Percentiles rank a stretch among this genome's conserved stretches.
phyloP scores from a whole-genome alignment of 2,329 filamentous ascomycete species.

The Tolypocladium sp. region DNA sequence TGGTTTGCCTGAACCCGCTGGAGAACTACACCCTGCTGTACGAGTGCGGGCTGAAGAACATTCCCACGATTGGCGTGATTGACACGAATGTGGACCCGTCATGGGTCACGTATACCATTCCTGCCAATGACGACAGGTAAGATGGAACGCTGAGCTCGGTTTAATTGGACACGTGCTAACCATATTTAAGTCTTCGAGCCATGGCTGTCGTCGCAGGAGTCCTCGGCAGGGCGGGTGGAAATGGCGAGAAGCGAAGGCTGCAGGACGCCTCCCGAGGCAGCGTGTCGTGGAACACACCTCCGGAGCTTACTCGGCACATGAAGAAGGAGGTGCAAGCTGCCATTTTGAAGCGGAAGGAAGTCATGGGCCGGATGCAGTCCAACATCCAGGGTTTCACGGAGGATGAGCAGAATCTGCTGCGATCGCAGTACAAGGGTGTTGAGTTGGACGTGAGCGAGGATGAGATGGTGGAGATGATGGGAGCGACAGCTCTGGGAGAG shows the following conservation, averaged over 20 bases:
- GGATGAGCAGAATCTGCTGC: constrained; percentile 25
- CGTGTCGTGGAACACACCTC: constrained; percentile 51
- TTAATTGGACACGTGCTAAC: constrained; percentile 12
- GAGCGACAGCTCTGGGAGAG: constrained; percentile 8
- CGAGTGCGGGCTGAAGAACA: constrained; percentile 79
- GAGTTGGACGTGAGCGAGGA: constrained; percentile 23
- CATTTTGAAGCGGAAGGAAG: constrained; percentile 21
- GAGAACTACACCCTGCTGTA: constrained; percentile 88
- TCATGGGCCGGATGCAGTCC: constrained; percentile 25
- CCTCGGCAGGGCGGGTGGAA: constrained; percentile 73
- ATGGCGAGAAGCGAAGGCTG: constrained; percentile 61
- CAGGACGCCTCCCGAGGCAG: constrained; percentile 50
- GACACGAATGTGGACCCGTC: constrained; percentile 90
- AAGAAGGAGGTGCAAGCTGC: constrained; percentile 18
- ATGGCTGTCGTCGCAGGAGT: constrained; percentile 76
- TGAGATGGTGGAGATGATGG: constrained; percentile 24
- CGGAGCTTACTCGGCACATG: constrained; percentile 32
- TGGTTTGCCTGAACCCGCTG: constrained; percentile 83
- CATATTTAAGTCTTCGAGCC: constrained; percentile 57
- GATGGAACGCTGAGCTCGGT: constrained; percentile 10
- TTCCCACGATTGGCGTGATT: constrained; percentile 90
- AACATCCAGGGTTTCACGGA: constrained; percentile 26
- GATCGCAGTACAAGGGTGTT: constrained; percentile 14
- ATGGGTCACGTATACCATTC: constrained; percentile 93
- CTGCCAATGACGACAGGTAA: constrained; percentile 90